Base-by-base conservation (phyloP, 1,139 yeast species). In the Sugiyamaella japonica region DNA sequence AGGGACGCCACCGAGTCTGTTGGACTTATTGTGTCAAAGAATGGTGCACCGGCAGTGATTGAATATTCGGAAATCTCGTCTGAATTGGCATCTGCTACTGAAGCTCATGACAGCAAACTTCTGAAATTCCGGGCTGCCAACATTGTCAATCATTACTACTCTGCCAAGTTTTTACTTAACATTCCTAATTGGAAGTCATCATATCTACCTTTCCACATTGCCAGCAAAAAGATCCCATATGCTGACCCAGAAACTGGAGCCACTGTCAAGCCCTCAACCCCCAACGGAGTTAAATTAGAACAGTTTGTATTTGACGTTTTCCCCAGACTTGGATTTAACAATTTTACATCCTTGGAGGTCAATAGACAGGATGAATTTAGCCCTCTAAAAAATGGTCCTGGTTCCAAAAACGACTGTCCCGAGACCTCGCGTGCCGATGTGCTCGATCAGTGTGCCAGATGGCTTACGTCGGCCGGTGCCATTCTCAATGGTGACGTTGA, bases 221-320 rank as follows among this genome's bases (percentile, higher is more conserved):
- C 99, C 31, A 81, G 79, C 70, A 95, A 95, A 80, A 93, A 91
- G 75, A 89, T 95, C 60, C 84, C 90, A 7, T 73, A 74, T 58
- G 78, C 81, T 56, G 81, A 84, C 64, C 48, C 66, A 7, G 71
- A 66, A 9, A 71, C 80, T 1, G 85, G 85, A 36, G 70, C 75
- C 53, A 70, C 73, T 43, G 66, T 75, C 40, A 83, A 81, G 63
- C 97, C 98, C 16, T 66, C 77, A 2, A 80, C 76, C 55, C 88
- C 95, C 52, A 93, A 95, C 68, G 99, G 98, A 47, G 84, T 91
- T 66, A 95, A 95, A 72, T 78, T 95, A 65, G 99, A 95, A 71
- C 99, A 93, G 70, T 95, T 95, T 66, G 95, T 95, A 55, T 95
- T 95, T 75, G 99, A 95, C 69, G 96, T 95, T 41, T 95, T 93